These are phyloP conservation scores for Plasmodium vivax DNA, from an alignment of 169 alveolate species.

Conservation along the genomic window DNA sequence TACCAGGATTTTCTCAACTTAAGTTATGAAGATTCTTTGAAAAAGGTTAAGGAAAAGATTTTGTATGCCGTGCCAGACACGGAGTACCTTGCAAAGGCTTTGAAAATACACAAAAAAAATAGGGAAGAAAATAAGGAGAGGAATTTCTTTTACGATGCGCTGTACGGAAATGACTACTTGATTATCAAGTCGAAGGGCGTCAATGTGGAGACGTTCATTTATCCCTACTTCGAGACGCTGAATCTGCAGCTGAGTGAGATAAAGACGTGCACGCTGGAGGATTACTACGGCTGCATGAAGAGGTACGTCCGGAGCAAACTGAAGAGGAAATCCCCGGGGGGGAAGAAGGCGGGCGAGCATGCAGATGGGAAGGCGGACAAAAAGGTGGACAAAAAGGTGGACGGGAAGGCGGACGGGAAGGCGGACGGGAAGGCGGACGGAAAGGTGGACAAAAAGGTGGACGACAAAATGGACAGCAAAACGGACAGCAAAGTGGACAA, in stretches of 20 bases:
- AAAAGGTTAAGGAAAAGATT: conserved; percentile 32
- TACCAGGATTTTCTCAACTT: conserved; percentile 8
- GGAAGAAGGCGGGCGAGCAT: background rate
- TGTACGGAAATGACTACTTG: conserved; percentile 63
- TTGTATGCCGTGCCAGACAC: conserved; percentile 65
- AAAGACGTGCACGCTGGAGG: conserved; percentile 1
- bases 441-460: too few species aligned
- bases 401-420: background rate
- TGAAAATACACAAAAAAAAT: conserved; percentile 4
- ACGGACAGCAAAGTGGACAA: too few species aligned
- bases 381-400: too few species aligned
- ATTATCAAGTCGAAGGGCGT: conserved; percentile 65
- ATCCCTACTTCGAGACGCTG: conserved; percentile 65
- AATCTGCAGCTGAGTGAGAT: conserved; percentile 39
- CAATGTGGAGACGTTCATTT: conserved; percentile 59
- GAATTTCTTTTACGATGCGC: conserved; percentile 38
- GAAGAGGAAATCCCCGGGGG: background rate
- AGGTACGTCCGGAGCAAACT: background rate
- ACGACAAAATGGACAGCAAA: too few species aligned
- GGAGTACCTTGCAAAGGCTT: conserved; percentile 20
- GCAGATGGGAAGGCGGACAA: too few species aligned
- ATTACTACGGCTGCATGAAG: conserved; percentile 55
- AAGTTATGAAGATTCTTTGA: conserved; percentile 15
- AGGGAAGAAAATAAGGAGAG: background rate
- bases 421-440: too few species aligned